Evolutionary conservation across 73 alveolate genomes (phyloP).

Genomic region (Paramecium primaurelia): DNA sequence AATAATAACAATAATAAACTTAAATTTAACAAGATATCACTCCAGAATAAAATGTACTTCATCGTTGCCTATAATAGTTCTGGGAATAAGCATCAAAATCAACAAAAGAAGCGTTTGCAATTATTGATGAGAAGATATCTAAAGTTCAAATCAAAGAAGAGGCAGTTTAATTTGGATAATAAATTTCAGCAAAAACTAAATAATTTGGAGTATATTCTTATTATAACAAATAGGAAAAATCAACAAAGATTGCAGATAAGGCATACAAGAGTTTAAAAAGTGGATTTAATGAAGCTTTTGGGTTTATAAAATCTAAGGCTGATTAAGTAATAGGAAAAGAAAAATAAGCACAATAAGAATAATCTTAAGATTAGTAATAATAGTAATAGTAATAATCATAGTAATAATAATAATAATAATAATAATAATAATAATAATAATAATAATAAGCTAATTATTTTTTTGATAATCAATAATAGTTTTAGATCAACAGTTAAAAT

Average conservation of each 20-base stretch:
- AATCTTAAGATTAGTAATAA: not conserved
- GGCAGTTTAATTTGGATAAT: not conserved
- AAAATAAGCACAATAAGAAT: not conserved
- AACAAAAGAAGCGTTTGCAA: not conserved
- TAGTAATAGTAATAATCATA: not conserved
- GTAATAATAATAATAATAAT: not conserved
- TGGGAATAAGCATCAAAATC: not conserved
- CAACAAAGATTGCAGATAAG: not conserved
- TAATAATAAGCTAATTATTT: not conserved
- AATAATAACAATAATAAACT: not conserved
- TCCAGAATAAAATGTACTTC: not conserved
- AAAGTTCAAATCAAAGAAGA: not conserved
- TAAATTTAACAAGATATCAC: not conserved
- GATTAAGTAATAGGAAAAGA: not conserved
- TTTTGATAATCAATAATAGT: not conserved
- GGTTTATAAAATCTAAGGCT: not conserved
- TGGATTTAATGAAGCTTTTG: constrained; percentile 13
- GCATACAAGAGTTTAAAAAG: not conserved
- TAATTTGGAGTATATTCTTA: not conserved
- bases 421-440: not conserved
- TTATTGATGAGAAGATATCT: not conserved
- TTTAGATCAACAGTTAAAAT: not conserved
- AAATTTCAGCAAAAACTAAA: not conserved
- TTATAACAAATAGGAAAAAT: not conserved
- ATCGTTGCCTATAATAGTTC: not conserved